Evolutionary conservation across 2,329 filamentous ascomycete species (phyloP).

Genomic region (Colletotrichum paranaense): DNA sequence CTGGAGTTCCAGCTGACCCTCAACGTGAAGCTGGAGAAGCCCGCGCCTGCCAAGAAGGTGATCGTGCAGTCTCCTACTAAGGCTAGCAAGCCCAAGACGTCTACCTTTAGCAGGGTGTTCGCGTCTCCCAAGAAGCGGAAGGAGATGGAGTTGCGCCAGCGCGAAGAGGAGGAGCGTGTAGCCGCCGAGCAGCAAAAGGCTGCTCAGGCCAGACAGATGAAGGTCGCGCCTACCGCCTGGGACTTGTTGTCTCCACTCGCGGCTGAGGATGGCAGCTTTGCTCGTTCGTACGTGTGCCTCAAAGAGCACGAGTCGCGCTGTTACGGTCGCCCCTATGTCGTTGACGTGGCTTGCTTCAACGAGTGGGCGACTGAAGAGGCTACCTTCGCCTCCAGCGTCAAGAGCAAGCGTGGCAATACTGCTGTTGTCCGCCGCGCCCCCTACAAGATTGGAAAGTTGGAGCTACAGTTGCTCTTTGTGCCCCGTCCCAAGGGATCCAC

Average conservation of each 20-base stretch:
- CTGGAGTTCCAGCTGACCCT: conserved; percentile 98
- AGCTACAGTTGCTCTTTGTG: conserved; percentile 93
- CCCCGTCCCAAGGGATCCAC: conserved; percentile 87
- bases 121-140: conserved; percentile 97
- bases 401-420: conserved; percentile 86
- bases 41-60: conserved; percentile 66
- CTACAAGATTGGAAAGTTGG: conserved; percentile 96
- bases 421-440: conserved; percentile 84
- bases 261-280: conserved; percentile 93
- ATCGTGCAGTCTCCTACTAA: conserved; percentile 68
- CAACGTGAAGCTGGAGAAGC: conserved; percentile 92
- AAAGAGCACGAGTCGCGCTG: conserved; percentile 91
- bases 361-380: conserved; percentile 96
- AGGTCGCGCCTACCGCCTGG: conserved; percentile 78
- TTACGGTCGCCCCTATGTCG: conserved; percentile 87
- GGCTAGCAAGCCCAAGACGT: conserved; percentile 77
- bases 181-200: conserved; percentile 73
- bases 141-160: conserved; percentile 87
- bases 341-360: conserved; percentile 96
- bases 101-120: conserved; percentile 91
- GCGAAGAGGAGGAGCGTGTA: conserved; percentile 83
- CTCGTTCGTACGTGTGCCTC: conserved; percentile 90
- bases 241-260: conserved; percentile 89
- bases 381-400: conserved; percentile 83
- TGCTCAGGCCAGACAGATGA: conserved; percentile 71